Evolutionary conservation across 768 basidiomycete species (phyloP), one percentile per base, ranked within the genome.

Genomic region (Boletales sp.): DNA sequence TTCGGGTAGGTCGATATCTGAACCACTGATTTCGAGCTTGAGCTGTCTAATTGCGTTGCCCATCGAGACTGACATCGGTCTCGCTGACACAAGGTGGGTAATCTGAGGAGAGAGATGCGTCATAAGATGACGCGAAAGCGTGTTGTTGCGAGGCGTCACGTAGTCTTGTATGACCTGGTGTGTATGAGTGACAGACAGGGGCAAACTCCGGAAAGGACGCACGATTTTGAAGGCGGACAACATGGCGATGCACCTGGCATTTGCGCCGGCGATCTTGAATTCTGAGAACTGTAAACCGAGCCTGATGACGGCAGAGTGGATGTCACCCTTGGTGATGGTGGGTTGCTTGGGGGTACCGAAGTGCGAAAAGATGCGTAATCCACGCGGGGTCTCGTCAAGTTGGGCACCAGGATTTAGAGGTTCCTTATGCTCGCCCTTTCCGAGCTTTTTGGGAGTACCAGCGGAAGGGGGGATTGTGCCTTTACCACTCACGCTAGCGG

Each of bases 181-280:
- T 21, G 18, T 31, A 48, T 62, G 32, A 60, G 51, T 21, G 38
- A 18, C 32, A 9, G n/a, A 19, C 17, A 37, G 13, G 41, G 11
- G 19, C 12, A 18, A 24, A 29, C 35, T 7, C 24, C 24, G 24
- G n/a, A 27, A 15, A 15, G 29, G 14, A 70, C 85, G 30, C 61
- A 97, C 95, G 45, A 84, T 86, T 72, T 95, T 93, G 74, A 99
- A 94, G 8, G 90, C 88, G 34, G 82, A 83, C 55, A 98, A 72
- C 56, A 91, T 92, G 5, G 92, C 93, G 40, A 97, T 94, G 61
- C 93, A 94, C 52, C 97, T 77, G 7, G 97, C 95, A 68, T 99
- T 98, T 13, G 94, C 90, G 8, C 97, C 97, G 43, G 86, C 84
- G 56, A 98, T 87, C 67, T 85, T 86, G 72, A 98, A 97, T 58